Conservation (phyloP, 345 rosid species). For the Camelina sativa region DNA sequence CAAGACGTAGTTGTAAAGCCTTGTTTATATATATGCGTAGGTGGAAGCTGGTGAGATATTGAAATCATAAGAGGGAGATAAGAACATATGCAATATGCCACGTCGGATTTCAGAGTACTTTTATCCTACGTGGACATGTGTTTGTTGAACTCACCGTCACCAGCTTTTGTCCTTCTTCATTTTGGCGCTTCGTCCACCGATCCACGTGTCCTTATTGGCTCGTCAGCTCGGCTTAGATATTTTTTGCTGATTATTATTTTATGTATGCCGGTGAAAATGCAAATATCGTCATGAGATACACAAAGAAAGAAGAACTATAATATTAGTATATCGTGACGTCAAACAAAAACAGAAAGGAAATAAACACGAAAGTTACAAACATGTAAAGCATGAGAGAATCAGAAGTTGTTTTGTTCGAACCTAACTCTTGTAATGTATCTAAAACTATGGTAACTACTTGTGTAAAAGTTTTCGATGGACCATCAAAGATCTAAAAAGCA, state of each 20-base stretch:
- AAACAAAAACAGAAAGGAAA: too few species aligned
- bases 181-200: background rate
- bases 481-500: too few species aligned
- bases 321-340: too few species aligned
- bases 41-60: constrained; percentile 40
- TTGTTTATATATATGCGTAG: constrained; percentile 30
- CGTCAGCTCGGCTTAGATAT: constrained; percentile 30
- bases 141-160: constrained; percentile 42
- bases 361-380: too few species aligned
- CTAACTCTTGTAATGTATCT: too few species aligned
- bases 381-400: too few species aligned
- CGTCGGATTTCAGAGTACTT: constrained; percentile 26
- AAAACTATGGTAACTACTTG: too few species aligned
- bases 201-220: constrained; percentile 29
- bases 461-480: too few species aligned
- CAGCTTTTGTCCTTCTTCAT: constrained; percentile 34
- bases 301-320: too few species aligned
- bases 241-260: background rate
- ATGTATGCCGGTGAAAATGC: too few species aligned
- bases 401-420: too few species aligned
- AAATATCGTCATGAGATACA: too few species aligned
- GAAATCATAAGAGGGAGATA: constrained; percentile 23
- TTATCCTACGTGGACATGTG: constrained; percentile 40
- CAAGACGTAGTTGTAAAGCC: constrained; percentile 4
- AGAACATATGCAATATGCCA: constrained; percentile 31